phyloP scores from a whole-genome alignment of 345 rosid species.

The Nephelium lappaceum region DNA sequence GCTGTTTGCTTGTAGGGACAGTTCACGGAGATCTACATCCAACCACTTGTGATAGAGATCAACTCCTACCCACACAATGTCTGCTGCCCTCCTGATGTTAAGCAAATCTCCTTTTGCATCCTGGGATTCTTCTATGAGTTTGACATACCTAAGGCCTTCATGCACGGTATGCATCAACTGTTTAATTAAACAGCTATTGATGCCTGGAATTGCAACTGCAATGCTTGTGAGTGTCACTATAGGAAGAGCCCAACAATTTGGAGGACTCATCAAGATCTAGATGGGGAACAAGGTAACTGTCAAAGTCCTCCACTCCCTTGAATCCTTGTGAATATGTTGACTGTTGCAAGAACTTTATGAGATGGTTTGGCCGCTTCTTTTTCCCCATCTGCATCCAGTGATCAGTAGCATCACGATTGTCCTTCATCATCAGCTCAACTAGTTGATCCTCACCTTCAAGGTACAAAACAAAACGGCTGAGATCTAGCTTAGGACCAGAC shows the following conservation, averaged over 20 bases:
- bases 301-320: constrained; percentile 62
- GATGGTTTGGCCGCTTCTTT: constrained; percentile 56
- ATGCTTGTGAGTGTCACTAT: constrained; percentile 73
- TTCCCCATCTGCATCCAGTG: constrained; percentile 59
- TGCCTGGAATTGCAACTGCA: constrained; percentile 61
- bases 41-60: constrained; percentile 75
- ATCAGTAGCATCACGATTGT: constrained; percentile 63
- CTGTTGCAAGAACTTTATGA: constrained; percentile 55
- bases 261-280: constrained; percentile 63
- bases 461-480: constrained; percentile 67
- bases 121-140: constrained; percentile 45
- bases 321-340: constrained; percentile 44
- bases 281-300: constrained; percentile 50
- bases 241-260: constrained; percentile 84
- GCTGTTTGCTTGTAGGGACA: constrained; percentile 39
- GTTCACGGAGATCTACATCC: constrained; percentile 61
- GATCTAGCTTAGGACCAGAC: constrained; percentile 41
- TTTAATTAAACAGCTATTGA: constrained; percentile 31
- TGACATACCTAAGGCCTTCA: constrained; percentile 64
- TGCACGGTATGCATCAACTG: constrained; percentile 49
- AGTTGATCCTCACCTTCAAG: constrained; percentile 85
- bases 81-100: constrained; percentile 62
- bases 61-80: constrained; percentile 59
- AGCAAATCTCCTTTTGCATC: constrained; percentile 34
- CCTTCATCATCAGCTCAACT: constrained; percentile 54